Evolutionary conservation across 1,284 basidiomycete genomes (phyloP).

Genomic region (Ustanciosporium gigantosporum): DNA sequence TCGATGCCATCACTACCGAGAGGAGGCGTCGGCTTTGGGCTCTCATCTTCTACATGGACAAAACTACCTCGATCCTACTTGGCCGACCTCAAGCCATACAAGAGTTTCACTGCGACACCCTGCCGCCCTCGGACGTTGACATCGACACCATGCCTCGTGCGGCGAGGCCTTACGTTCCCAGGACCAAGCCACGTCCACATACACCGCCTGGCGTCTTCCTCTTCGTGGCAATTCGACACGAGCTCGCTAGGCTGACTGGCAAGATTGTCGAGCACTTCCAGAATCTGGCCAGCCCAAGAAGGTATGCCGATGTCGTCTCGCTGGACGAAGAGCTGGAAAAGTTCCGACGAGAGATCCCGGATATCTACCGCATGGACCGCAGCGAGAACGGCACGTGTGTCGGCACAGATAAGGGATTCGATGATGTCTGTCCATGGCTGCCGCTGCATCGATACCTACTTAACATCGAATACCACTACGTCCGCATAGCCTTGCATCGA

Average conservation of each 20-base stretch:
- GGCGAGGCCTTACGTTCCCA: conserved; percentile 40
- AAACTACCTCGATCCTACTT: conserved; percentile 80
- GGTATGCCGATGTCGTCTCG: conserved; percentile 80
- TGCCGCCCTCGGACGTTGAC: conserved; percentile 80
- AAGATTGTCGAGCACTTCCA: conserved; percentile 94
- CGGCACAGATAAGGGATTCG: conserved; percentile 45
- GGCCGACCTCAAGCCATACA: conserved; percentile 87
- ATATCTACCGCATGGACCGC: conserved; percentile 74
- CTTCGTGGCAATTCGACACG: conserved; percentile 83
- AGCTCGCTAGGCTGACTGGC: conserved; percentile 81
- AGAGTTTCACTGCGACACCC: conserved; percentile 71
- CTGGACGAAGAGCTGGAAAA: conserved; percentile 83
- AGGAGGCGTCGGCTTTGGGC: conserved; percentile 90
- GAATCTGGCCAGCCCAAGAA: conserved; percentile 73
- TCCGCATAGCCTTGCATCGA: conserved; percentile 54
- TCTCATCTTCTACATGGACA: conserved; percentile 88
- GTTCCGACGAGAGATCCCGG: conserved; percentile 80
- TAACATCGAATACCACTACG: conserved; percentile 55
- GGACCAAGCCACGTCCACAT: conserved; percentile 47
- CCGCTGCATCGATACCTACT: conserved; percentile 54
- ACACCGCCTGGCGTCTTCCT: conserved; percentile 77
- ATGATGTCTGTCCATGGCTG: conserved; percentile 49
- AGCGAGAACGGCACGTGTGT: conserved; percentile 63
- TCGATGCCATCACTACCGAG: conserved; percentile 75
- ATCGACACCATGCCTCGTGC: conserved; percentile 64